phyloP scores from a whole-genome alignment of 371 early-diverging fungal species.

The Mortierella sp. region DNA sequence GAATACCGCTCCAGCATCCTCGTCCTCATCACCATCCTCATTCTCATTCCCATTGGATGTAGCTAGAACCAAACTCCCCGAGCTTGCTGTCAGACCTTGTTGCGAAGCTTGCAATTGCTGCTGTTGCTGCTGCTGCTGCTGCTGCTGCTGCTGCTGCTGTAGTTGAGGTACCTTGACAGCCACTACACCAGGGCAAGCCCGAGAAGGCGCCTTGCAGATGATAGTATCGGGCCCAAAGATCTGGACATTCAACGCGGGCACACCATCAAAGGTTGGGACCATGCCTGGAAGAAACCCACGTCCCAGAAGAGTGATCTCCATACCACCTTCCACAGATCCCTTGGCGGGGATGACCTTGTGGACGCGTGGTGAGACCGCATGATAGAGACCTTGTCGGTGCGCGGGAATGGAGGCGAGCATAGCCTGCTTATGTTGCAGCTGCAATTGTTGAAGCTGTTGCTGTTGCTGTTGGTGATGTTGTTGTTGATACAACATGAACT shows the following conservation, averaged over 20 bases:
- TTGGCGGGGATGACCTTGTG: constrained; percentile 75
- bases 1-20: constrained; percentile 63
- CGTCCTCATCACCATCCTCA: constrained; percentile 35
- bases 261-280: constrained; percentile 80
- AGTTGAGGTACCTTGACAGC: constrained; percentile 61
- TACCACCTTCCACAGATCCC: constrained; percentile 84
- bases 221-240: constrained; percentile 78
- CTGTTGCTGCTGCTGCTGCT: constrained; percentile 62
- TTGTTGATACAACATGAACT: constrained; percentile 24
- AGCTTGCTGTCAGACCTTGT: not conserved
- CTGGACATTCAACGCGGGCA: constrained; percentile 71
- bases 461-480: constrained; percentile 13
- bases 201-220: constrained; percentile 83
- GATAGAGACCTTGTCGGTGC: constrained; percentile 19
- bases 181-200: constrained; percentile 75
- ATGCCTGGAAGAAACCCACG: constrained; percentile 76
- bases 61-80: constrained; percentile 24
- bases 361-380: constrained; percentile 34
- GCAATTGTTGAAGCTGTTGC: constrained; percentile 9
- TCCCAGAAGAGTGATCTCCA: constrained; percentile 80
- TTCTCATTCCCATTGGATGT: too few relatives aligned
- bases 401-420: constrained; percentile 43
- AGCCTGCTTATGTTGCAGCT: constrained; percentile 17
- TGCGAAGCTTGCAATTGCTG: constrained; percentile 43
- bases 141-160: constrained; percentile 59